Percentiles rank a stretch among this genome's conserved stretches.
phyloP scores from a whole-genome alignment of 805 yeast genomes.

The Saccharomycopsis sp. region DNA sequence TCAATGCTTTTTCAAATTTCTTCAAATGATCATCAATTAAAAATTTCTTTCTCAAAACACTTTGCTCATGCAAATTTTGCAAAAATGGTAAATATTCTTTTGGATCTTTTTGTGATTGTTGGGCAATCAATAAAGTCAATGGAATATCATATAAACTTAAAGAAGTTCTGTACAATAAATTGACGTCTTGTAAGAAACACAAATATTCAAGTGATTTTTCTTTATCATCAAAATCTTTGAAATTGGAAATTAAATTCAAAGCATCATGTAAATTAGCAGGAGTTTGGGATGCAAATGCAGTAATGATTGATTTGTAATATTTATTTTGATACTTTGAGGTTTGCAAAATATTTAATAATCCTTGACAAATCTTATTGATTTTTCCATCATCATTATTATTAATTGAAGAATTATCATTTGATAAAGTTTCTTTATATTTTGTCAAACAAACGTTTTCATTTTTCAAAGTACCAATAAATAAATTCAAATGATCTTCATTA shows the following conservation, averaged over 20 bases:
- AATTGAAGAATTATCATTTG: not conserved
- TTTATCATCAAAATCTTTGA: conserved; percentile 37
- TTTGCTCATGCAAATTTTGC: conserved; percentile 62
- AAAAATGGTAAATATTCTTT: conserved; percentile 91
- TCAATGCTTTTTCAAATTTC: conserved; percentile 57
- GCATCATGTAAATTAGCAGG: conserved; percentile 84
- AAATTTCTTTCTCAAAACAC: conserved; percentile 57
- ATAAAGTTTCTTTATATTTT: conserved; percentile 65
- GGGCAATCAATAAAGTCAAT: conserved; percentile 76
- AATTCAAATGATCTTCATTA: conserved; percentile 66
- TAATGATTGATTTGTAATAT: conserved; percentile 68
- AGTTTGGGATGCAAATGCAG: conserved; percentile 84
- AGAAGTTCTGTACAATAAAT: conserved; percentile 67
- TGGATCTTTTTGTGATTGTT: conserved; percentile 96
- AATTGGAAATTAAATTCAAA: conserved; percentile 45
- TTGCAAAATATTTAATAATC: conserved; percentile 46
- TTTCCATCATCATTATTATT: conserved; percentile 35
- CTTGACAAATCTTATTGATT: conserved; percentile 68
- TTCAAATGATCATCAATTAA: conserved; percentile 72
- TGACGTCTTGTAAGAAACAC: conserved; percentile 86
- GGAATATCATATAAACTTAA: conserved; percentile 75
- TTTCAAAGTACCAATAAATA: conserved; percentile 75
- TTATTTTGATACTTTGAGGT: conserved; percentile 35
- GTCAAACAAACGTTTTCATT: conserved; percentile 80
- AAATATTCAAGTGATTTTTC: conserved; percentile 70